phyloP scores from a whole-genome alignment of 1,284 basidiomycete genomes.

The Melanopsichium pennsylvanicum region DNA sequence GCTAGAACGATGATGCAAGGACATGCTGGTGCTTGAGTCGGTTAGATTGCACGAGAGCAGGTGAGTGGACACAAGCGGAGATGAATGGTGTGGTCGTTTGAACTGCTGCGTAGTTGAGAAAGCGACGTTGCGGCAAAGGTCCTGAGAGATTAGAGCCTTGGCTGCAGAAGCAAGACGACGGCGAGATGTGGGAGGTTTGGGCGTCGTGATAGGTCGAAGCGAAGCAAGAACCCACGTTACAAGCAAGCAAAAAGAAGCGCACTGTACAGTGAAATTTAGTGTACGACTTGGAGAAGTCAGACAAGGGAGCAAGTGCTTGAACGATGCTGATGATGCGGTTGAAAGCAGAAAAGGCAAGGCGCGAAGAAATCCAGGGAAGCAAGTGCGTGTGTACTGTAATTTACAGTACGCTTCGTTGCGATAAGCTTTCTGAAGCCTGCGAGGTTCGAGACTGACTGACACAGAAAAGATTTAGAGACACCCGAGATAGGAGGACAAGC shows the following conservation, averaged over 20 bases:
- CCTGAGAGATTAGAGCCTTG: not conserved
- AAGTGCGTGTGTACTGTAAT: no score
- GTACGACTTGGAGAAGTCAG: no score
- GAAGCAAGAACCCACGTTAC: not conserved
- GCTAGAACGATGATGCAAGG: slow-evolving; percentile 3
- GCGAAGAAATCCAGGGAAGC: no score
- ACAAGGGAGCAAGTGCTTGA: not conserved
- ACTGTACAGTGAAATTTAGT: no score
- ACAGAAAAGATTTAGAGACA: not conserved
- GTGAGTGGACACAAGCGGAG: slow-evolving; percentile 7
- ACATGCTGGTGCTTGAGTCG: not conserved
- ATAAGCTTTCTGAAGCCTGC: not conserved
- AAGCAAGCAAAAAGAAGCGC: no score
- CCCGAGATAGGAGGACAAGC: no score
- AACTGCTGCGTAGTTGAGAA: not conserved
- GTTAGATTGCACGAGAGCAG: not conserved
- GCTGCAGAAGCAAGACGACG: not conserved
- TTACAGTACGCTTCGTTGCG: no score
- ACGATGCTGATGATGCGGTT: not conserved
- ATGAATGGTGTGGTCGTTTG: not conserved
- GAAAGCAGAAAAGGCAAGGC: not conserved
- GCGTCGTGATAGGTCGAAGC: not conserved
- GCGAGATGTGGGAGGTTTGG: not conserved
- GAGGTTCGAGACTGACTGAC: not conserved
- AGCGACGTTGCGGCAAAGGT: no score